phyloP scores from a whole-genome alignment of 176 grass and related monocot species.

The Alloteropsis semialata region DNA sequence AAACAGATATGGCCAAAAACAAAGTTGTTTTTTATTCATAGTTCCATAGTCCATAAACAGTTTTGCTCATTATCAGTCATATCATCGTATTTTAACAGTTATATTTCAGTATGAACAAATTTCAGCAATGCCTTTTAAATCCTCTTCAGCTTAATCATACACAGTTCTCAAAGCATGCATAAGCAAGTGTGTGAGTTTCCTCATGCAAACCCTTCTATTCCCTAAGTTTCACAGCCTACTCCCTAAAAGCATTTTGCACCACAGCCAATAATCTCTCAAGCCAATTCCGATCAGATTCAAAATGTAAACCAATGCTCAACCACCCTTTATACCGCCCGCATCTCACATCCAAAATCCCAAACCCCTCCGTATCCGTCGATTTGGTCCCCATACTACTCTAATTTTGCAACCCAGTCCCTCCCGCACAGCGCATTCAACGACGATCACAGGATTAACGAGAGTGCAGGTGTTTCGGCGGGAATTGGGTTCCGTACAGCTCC shows the following conservation, averaged over 20 bases:
- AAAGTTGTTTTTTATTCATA: neutral
- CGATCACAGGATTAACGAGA: neutral
- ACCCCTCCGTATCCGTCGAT: neutral
- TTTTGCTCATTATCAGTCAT: neutral
- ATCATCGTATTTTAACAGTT: neutral
- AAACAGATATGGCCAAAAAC: neutral
- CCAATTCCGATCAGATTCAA: neutral
- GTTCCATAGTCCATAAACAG: neutral
- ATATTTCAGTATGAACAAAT: neutral
- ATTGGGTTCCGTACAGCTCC: constrained; percentile 36
- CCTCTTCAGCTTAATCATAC: neutral
- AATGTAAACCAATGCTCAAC: neutral
- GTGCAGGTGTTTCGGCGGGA: neutral
- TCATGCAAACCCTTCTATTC: constrained; percentile 30
- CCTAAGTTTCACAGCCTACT: constrained; percentile 4
- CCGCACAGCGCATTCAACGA: neutral
- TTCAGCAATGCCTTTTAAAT: neutral
- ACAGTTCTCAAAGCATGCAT: constrained; percentile 33
- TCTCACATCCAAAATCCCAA: neutral
- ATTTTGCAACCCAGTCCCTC: neutral
- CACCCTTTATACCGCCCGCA: neutral
- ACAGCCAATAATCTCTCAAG: neutral
- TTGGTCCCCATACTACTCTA: neutral
- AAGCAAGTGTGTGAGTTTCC: neutral
- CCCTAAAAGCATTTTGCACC: neutral